Base-by-base conservation (phyloP, 768 basidiomycete species). In the Termitomyces bulborhizus region DNA sequence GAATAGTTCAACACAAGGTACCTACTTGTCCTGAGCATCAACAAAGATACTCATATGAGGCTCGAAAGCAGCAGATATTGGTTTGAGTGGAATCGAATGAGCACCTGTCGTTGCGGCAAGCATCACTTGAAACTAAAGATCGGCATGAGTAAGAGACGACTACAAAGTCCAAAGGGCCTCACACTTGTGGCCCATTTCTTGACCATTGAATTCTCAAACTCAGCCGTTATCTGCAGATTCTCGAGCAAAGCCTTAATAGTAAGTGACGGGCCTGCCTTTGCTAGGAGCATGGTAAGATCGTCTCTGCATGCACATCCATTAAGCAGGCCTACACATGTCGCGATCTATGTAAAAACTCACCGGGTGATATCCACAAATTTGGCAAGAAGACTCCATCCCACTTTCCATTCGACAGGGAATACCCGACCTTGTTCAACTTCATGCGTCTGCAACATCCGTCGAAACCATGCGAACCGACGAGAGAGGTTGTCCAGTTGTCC, bases 401-500 rank as follows among this genome's bases (percentile, higher is more conserved):
- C 88, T 55, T 76, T 85, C 97, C 97, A 99, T 42, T 84, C 82
- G 0, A 78, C 66, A 4, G 97, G 93, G 67, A 98, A 97, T 1
- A 91, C 81, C 13, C 82, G 75, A 0, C 87, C 88, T 57, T 89
- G 85, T 61, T 97, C 95, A 7, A 90, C 79, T 62, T 98, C 95
- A 67, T 97, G 91, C 5, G 82, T 84, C 55, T 86, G 84, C 21
- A 99, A 72, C 31, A 94, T 69, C 29, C 95, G 82, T 21, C 89
- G 78, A 71, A 98, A 98, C 94, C 95, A 99, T 4, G 94, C 92
- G 62, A 93, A 98, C 41, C 97, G 82, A 15, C 97, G 77, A 0
- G 92, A 84, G 6, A 97, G 78, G 60, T 99, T 99, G 72, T 99
- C 97, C 45, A 99, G 76, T 63, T 97, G 93, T 3, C 96, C 97